phyloP scores from a whole-genome alignment of 2,329 filamentous ascomycete species.

The Aureobasidium uvarum region DNA sequence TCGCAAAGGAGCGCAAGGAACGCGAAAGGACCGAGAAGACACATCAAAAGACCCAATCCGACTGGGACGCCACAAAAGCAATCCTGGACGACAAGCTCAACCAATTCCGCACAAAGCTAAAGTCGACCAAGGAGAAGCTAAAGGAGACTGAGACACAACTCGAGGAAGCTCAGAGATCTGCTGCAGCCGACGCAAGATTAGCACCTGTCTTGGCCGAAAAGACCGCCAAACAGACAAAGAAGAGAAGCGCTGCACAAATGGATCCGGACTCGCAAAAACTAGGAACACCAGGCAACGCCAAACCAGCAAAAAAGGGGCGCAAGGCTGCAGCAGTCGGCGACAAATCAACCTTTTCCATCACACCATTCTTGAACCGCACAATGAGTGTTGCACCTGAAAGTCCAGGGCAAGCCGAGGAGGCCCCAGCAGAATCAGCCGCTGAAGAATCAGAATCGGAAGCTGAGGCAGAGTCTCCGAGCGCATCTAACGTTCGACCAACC shows the following conservation, averaged over 20 bases:
- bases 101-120: constrained; percentile 67
- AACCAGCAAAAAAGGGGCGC: constrained; percentile 48
- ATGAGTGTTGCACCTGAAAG: constrained; percentile 55
- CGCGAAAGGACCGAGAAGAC: constrained; percentile 54
- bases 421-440: constrained; percentile 9
- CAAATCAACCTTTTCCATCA: constrained; percentile 91
- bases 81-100: constrained; percentile 69
- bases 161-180: constrained; percentile 43
- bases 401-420: constrained; percentile 28
- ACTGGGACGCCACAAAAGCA: constrained; percentile 62
- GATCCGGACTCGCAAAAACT: constrained; percentile 50
- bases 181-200: constrained; percentile 35
- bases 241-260: constrained; percentile 45
- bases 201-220: constrained; percentile 36
- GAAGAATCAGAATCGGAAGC: constrained; percentile 27
- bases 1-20: constrained; percentile 53
- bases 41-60: constrained; percentile 56
- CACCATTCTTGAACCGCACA: constrained; percentile 82
- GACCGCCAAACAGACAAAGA: constrained; percentile 43
- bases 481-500: constrained; percentile 28
- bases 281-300: constrained; percentile 50
- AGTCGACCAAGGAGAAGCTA: constrained; percentile 67
- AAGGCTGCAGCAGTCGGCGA: constrained; percentile 67
- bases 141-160: constrained; percentile 60
- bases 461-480: constrained; percentile 35